These are phyloP conservation scores for Apiospora arundinis DNA, from an alignment of 2,329 filamentous ascomycete genomes.

Conservation along the genomic window DNA sequence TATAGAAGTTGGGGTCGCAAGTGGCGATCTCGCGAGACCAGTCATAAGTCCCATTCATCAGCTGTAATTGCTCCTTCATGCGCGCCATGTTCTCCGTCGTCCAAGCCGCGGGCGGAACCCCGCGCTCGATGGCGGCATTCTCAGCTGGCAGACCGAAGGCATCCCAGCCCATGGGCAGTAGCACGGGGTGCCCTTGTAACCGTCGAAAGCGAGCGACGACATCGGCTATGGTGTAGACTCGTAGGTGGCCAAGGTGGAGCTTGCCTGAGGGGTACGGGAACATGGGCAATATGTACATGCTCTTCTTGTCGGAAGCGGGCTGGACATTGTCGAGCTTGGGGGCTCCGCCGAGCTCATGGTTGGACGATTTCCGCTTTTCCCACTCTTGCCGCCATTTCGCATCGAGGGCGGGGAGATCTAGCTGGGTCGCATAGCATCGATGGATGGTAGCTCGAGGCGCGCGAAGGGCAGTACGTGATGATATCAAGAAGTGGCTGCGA, in stretches of 20 bases:
- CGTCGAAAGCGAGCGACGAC: constrained; percentile 78
- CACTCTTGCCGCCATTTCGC: constrained; percentile 60
- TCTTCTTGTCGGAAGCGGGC: constrained; percentile 36
- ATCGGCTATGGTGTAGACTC: constrained; percentile 91
- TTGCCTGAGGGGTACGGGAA: constrained; percentile 91
- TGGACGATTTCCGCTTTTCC: constrained; percentile 33
- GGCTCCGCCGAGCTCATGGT: constrained; percentile 18
- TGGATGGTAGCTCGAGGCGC: constrained; percentile 3
- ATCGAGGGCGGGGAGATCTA: constrained; percentile 56
- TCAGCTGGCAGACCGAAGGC: constrained; percentile 90
- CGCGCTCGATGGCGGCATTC: constrained; percentile 86
- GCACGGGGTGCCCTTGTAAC: constrained; percentile 75
- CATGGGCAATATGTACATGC: constrained; percentile 83
- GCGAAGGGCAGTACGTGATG: constrained; percentile 13
- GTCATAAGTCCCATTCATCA: constrained; percentile 84
- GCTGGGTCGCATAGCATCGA: constrained; percentile 28
- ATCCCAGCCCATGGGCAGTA: constrained; percentile 96
- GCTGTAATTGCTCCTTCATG: constrained; percentile 82
- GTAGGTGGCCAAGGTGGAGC: constrained; percentile 84
- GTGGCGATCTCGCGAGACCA: constrained; percentile 85
- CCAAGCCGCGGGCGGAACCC: constrained; percentile 79
- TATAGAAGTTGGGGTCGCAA: constrained; percentile 85
- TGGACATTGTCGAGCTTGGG: constrained; percentile 13
- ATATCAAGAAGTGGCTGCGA: constrained; percentile 14
- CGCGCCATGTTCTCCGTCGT: constrained; percentile 79